phyloP scores from a whole-genome alignment of 2,329 filamentous ascomycete species.

The Paracoccidioides lutzii region DNA sequence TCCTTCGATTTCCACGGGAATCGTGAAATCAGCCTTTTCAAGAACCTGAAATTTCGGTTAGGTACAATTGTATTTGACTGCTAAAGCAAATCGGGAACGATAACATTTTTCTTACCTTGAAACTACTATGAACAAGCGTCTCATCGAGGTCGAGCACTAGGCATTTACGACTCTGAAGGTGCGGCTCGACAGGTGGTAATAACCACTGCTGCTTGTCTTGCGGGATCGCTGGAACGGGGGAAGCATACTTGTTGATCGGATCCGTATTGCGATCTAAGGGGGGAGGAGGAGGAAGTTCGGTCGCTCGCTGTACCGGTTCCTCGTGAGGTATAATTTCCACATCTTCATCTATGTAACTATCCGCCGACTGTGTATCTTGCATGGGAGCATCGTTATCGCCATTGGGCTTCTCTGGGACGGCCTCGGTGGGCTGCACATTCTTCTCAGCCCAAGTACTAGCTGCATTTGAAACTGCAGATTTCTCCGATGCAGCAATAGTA shows the following conservation, averaged over 20 bases:
- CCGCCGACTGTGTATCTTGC: constrained; percentile 44
- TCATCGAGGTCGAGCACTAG: constrained; percentile 92
- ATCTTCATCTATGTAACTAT: constrained; percentile 40
- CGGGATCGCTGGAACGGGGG: constrained; percentile 30
- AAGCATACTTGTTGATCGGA: constrained; percentile 26
- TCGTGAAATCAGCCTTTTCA: constrained; percentile 96
- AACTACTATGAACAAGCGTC: constrained; percentile 94
- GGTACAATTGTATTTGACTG: constrained; percentile 10
- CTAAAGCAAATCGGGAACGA: constrained; percentile 5
- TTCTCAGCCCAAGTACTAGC: constrained; percentile 1
- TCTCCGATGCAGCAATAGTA: neutral
- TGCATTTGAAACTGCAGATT: neutral
- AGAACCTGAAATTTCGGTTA: constrained; percentile 53
- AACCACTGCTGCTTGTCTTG: constrained; percentile 52
- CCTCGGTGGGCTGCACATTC: constrained; percentile 2
- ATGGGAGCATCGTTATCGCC: constrained; percentile 49
- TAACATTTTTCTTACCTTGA: constrained; percentile 55
- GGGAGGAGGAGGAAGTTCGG: constrained; percentile 45
- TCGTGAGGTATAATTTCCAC: constrained; percentile 29
- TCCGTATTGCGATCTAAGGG: constrained; percentile 36
- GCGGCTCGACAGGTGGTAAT: constrained; percentile 66
- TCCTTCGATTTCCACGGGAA: constrained; percentile 96
- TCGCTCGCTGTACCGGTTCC: constrained; percentile 31
- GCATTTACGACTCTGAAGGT: constrained; percentile 80
- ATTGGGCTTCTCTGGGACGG: constrained; percentile 13